Percentiles rank a stretch among this genome's conserved stretches.
Evolutionary conservation across 768 basidiomycete genomes (phyloP).

Genomic region (Xerocomus potaroensis): DNA sequence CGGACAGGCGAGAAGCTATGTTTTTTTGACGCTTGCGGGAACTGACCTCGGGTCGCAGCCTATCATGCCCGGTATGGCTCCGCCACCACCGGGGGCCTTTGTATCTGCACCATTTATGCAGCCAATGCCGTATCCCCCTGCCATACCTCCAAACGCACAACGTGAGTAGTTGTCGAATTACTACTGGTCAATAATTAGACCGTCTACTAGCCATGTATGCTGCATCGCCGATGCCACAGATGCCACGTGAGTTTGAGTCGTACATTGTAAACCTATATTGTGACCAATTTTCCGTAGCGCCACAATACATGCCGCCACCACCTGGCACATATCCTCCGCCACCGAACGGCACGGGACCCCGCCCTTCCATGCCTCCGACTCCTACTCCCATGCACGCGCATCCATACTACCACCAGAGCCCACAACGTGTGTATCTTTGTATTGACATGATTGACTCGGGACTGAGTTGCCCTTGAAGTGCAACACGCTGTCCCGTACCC

Average conservation of each 20-base stretch:
- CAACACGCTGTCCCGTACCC: constrained; percentile 83
- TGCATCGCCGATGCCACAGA: constrained; percentile 77
- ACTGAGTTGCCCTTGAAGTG: constrained; percentile 46
- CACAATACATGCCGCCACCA: constrained; percentile 77
- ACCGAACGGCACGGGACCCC: constrained; percentile 72
- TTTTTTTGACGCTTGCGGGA: neutral
- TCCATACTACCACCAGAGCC: constrained; percentile 86
- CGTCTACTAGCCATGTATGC: constrained; percentile 65
- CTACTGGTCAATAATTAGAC: constrained; percentile 2
- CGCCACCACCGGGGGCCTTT: constrained; percentile 75
- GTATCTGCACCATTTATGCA: constrained; percentile 82
- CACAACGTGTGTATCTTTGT: constrained; percentile 59
- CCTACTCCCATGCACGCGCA: constrained; percentile 85
- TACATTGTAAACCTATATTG: neutral
- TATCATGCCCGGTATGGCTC: constrained; percentile 84
- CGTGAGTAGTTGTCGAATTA: constrained; percentile 15
- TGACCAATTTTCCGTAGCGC: constrained; percentile 37
- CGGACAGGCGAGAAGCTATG: constrained; percentile 49
- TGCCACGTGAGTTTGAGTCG: constrained; percentile 64
- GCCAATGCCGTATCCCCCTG: constrained; percentile 77
- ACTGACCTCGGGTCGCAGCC: constrained; percentile 38
- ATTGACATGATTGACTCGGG: constrained; percentile 12
- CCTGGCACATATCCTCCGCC: constrained; percentile 75
- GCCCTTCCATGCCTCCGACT: constrained; percentile 89
- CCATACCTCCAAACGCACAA: constrained; percentile 74